Conservation (phyloP, 306 rosid species). For the Phaseolus lunatus region DNA sequence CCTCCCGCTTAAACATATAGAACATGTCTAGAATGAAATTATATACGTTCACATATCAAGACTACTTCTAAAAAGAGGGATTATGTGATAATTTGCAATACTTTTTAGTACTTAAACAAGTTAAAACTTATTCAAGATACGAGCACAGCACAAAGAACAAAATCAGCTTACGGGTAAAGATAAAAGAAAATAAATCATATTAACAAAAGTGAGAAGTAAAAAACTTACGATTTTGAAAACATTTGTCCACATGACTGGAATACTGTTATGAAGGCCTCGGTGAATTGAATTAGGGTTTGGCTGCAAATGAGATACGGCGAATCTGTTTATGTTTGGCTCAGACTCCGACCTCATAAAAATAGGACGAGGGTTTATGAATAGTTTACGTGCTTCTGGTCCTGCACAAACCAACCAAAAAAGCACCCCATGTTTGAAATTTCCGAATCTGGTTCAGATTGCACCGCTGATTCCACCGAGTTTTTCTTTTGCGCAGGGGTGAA, state of each 20-base stretch:
- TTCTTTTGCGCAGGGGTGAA: not conserved
- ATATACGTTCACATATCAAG: not conserved
- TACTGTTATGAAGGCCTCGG: not conserved
- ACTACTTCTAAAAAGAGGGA: not conserved
- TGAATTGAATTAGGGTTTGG: constrained; percentile 48
- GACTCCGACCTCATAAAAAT: not conserved
- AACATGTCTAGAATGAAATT: not conserved
- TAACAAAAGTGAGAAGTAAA: not conserved
- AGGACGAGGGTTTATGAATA: constrained; percentile 31
- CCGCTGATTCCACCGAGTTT: not conserved
- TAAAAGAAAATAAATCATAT: constrained; percentile 28
- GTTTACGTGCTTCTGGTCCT: constrained; percentile 1
- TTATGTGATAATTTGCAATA: not conserved
- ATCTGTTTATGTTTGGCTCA: constrained; percentile 9
- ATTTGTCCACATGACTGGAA: constrained; percentile 58
- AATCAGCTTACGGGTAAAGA: not conserved
- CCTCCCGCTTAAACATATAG: not conserved
- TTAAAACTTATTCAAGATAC: not conserved
- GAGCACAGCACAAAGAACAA: not conserved
- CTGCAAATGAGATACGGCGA: constrained; percentile 10
- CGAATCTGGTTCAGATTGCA: constrained; percentile 32
- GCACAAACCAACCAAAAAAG: not conserved
- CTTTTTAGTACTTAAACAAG: constrained; percentile 8
- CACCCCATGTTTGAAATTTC: constrained; percentile 15
- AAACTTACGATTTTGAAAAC: constrained; percentile 59